Conservation (phyloP, 305 asterid genomes). For the Solanum aculeatissimum region DNA sequence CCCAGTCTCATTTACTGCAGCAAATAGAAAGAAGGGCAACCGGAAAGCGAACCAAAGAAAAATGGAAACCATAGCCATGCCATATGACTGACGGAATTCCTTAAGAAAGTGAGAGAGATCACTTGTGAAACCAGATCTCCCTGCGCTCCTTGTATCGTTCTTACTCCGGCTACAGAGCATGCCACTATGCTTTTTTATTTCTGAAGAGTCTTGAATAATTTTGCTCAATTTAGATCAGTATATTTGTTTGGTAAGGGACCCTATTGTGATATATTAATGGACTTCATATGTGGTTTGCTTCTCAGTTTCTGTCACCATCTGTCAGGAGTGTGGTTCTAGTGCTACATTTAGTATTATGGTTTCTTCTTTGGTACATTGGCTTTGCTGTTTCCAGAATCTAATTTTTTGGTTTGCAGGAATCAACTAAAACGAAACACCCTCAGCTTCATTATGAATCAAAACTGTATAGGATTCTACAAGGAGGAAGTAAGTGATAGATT, state of each 20-base stretch:
- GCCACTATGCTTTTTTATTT: neutral
- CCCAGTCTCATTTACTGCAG: too few relatives aligned
- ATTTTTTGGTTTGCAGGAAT: conserved; percentile 34
- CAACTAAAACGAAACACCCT: conserved; percentile 78
- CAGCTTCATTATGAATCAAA: conserved; percentile 84
- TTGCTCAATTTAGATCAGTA: neutral
- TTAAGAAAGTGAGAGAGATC: too few relatives aligned
- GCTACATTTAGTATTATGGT: neutral
- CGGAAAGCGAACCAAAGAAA: too few relatives aligned
- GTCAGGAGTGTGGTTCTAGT: neutral
- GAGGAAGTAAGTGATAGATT: conserved; percentile 57
- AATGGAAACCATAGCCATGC: too few relatives aligned
- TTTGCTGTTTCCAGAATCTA: conserved; percentile 1
- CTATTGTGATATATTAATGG: neutral
- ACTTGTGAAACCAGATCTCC: too few relatives aligned
- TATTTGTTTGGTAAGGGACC: neutral
- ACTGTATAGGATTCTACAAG: conserved; percentile 74
- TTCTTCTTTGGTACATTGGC: neutral
- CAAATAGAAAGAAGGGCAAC: too few relatives aligned
- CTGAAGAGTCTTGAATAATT: neutral
- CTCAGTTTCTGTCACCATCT: neutral
- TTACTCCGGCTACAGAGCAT: too few relatives aligned
- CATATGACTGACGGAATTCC: too few relatives aligned
- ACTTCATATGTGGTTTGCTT: neutral
- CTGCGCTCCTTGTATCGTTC: too few relatives aligned